Evolutionary conservation across 2,329 filamentous ascomycete species (phyloP), one percentile per base, ranked within the genome.

Genomic region (Pseudogymnoascus sp.): DNA sequence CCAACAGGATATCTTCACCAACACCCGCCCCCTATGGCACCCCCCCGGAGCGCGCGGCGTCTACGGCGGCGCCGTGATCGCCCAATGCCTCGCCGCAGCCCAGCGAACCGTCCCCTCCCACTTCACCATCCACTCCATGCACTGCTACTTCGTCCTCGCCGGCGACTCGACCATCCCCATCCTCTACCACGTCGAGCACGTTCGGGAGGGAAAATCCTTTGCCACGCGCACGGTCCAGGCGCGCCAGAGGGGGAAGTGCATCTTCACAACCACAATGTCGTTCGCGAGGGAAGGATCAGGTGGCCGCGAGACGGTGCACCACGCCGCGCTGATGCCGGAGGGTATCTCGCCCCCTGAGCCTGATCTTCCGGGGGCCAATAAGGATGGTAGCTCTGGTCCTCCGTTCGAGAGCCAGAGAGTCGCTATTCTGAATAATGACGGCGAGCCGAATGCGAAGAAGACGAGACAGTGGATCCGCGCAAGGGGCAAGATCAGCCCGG

Each of bases 81-180:
- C 93, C 59, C 93, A 97, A 81, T 93, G 85, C 71, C 87, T 97
- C 26, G 84, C 89, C 53, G 91, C 95, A 1, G 95, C 91, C 23
- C 92, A 96, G 76, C 85, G 87, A 72, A 99, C 95, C 8, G 90
- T 99, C 1, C 88, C 89, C 0, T 75, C 80, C 26, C 82, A 90
- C 73, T 97, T 96, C 76, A 84, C 87, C 65, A 86, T 95, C 60
- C 95, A 99, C 80, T 93, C 89, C 73, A 97, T 96, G 89, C 95
- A 99, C 82, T 97, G 95, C 83, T 99, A 97, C 80, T 99, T 99
- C 76, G 87, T 99, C 35, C 86, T 97, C 1, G 93, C 93, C 4
- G 95, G 95, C 28, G 90, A 93, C 72, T 82, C 86, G 11, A 85
- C 89, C 65, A 88, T 95, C 17, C 93, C 95, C 33, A 89, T 97